These are phyloP conservation scores for Aspergillus pseudoglaucus DNA, from an alignment of 2,329 filamentous ascomycete species.

Conservation along the genomic window DNA sequence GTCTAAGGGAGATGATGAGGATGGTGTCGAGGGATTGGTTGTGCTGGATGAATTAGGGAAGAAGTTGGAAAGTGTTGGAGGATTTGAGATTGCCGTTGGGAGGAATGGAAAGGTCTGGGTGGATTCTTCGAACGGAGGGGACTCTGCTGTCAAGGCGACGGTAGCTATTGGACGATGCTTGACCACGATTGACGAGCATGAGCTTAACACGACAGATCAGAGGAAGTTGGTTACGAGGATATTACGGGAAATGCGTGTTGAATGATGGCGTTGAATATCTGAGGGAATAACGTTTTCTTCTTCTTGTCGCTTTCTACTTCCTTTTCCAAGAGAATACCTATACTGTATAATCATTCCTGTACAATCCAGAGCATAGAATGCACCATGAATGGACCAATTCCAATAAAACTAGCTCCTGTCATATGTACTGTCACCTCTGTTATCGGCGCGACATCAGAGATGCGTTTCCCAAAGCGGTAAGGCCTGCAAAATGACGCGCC, in stretches of 20 bases:
- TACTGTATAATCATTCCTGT: not conserved
- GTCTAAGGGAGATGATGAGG: constrained; percentile 22
- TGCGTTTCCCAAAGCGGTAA: constrained; percentile 1
- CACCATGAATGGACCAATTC: too few species aligned
- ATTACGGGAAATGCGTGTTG: constrained; percentile 36
- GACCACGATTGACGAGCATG: constrained; percentile 65
- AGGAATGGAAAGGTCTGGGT: constrained; percentile 93
- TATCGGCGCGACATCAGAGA: too few species aligned
- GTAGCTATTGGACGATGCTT: constrained; percentile 74
- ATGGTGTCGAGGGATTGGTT: constrained; percentile 57
- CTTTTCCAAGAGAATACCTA: not conserved
- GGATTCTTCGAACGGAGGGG: constrained; percentile 59
- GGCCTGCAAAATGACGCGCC: not conserved
- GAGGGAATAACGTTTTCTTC: not conserved
- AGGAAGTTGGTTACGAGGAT: constrained; percentile 40
- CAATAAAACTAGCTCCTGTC: too few species aligned
- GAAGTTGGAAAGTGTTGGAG: constrained; percentile 53
- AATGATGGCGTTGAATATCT: not conserved
- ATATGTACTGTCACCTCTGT: not conserved
- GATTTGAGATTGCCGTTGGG: constrained; percentile 90
- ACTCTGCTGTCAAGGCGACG: constrained; percentile 54
- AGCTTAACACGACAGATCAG: constrained; percentile 37
- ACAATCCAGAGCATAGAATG: not conserved
- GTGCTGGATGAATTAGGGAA: constrained; percentile 76
- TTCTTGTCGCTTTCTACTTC: not conserved